phyloP scores from a whole-genome alignment of 1,284 basidiomycete genomes.

The Cutaneotrichosporon arboriforme region DNA sequence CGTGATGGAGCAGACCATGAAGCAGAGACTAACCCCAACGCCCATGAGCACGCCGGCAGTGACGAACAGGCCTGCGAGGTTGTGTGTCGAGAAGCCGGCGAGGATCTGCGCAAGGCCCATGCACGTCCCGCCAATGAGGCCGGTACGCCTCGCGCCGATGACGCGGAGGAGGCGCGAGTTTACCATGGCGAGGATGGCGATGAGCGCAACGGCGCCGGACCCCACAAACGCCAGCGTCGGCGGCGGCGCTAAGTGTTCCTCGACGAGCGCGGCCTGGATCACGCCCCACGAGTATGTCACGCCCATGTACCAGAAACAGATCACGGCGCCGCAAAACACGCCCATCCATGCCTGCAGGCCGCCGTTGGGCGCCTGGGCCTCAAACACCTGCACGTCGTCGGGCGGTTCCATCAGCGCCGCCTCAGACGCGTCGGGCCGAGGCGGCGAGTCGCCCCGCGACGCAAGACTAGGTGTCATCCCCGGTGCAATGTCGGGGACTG shows the following conservation, averaged over 20 bases:
- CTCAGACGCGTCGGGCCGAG: too few species aligned
- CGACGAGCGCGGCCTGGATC: slow-evolving; percentile 33
- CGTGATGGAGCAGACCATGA: slow-evolving; percentile 19
- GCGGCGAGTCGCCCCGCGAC: too few species aligned
- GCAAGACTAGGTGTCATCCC: too few species aligned
- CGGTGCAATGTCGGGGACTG: too few species aligned
- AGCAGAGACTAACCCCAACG: slow-evolving; percentile 22
- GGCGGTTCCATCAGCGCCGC: too few species aligned
- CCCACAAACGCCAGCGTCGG: slow-evolving; percentile 41
- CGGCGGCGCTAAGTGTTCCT: slow-evolving; percentile 29
- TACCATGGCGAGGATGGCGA: slow-evolving; percentile 34
- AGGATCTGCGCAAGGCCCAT: slow-evolving; percentile 32
- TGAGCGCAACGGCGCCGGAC: slow-evolving; percentile 27
- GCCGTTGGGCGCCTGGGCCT: slow-evolving; percentile 11
- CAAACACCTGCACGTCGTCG: slow-evolving; percentile 3
- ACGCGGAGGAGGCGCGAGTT: slow-evolving; percentile 31
- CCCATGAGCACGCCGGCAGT: slow-evolving; percentile 27
- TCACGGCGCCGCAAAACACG: neutral
- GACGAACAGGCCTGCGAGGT: slow-evolving; percentile 25
- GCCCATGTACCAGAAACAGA: slow-evolving; percentile 27
- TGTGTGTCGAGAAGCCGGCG: slow-evolving; percentile 25
- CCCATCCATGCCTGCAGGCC: slow-evolving; percentile 7
- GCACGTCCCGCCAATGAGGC: slow-evolving; percentile 24
- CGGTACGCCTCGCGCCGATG: slow-evolving; percentile 28
- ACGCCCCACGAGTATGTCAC: slow-evolving; percentile 41